Evolutionary conservation across 2,329 filamentous ascomycete species (phyloP).

Genomic region (Tolypocladium sp.): DNA sequence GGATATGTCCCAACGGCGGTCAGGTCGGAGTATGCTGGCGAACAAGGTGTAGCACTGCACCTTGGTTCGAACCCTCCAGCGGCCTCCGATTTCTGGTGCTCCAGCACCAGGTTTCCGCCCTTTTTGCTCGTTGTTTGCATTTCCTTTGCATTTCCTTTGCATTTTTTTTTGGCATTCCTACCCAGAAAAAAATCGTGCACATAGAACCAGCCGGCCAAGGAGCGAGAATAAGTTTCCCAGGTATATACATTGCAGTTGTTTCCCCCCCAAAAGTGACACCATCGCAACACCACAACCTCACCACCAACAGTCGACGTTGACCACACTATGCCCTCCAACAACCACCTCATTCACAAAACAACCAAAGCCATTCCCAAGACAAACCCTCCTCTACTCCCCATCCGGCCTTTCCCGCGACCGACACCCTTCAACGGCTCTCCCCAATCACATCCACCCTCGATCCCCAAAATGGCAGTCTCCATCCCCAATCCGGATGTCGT

Average conservation of each 20-base stretch:
- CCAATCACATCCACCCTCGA: background rate
- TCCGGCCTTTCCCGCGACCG: background rate
- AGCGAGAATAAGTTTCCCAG: background rate
- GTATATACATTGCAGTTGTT: no score
- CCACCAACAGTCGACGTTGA: background rate
- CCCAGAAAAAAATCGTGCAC: background rate
- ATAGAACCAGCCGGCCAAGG: background rate
- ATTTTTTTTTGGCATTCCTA: no score
- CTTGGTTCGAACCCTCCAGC: background rate
- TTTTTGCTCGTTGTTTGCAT: no score
- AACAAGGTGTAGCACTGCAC: background rate
- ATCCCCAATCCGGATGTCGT: constrained; percentile 4
- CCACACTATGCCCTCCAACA: background rate
- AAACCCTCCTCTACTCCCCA: background rate
- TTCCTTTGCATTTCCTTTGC: no score
- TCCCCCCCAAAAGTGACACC: background rate
- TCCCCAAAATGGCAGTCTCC: constrained; percentile 8
- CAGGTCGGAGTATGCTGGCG: background rate
- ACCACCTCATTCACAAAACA: background rate
- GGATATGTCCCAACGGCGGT: background rate
- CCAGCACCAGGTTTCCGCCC: background rate
- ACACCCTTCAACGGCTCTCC: background rate
- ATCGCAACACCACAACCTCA: background rate
- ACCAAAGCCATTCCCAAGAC: background rate
- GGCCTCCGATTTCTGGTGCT: background rate